Conservation (phyloP, 192 early-diverging fungal genomes). For the Entomortierella chlamydospora region DNA sequence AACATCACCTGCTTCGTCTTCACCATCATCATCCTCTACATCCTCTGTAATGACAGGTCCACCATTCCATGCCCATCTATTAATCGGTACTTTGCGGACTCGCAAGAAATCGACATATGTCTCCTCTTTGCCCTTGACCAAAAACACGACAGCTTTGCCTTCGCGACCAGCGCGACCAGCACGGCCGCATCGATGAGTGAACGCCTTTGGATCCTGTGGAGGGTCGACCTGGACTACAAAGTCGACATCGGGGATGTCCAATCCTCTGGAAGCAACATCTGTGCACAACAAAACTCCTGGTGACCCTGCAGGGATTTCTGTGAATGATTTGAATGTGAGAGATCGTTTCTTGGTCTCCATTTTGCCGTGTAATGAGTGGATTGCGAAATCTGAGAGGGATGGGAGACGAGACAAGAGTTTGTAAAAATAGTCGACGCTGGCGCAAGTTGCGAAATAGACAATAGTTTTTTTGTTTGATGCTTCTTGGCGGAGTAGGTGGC, state of each 20-base stretch:
- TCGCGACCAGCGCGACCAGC: constrained; percentile 89
- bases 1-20: background rate
- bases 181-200: constrained; percentile 95
- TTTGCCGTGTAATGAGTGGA: constrained; percentile 91
- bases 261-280: constrained; percentile 94
- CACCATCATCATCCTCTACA: constrained; percentile 21
- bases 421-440: constrained; percentile 95
- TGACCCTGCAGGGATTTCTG: constrained; percentile 68
- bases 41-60: constrained; percentile 50
- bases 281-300: constrained; percentile 90
- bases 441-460: constrained; percentile 96
- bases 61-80: constrained; percentile 62
- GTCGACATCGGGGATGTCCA: constrained; percentile 97
- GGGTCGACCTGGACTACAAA: constrained; percentile 95
- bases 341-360: constrained; percentile 91
- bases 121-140: constrained; percentile 86
- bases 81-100: constrained; percentile 91
- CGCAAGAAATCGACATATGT: constrained; percentile 89
- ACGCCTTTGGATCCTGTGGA: constrained; percentile 95
- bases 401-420: constrained; percentile 63
- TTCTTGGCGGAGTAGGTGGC: constrained; percentile 70
- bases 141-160: constrained; percentile 89
- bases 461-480: constrained; percentile 83
- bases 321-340: constrained; percentile 82
- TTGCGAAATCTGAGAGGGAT: constrained; percentile 62